Evolutionary conservation across 164 flowering plant genomes (phyloP).

Genomic region (Vitis amurensis): DNA sequence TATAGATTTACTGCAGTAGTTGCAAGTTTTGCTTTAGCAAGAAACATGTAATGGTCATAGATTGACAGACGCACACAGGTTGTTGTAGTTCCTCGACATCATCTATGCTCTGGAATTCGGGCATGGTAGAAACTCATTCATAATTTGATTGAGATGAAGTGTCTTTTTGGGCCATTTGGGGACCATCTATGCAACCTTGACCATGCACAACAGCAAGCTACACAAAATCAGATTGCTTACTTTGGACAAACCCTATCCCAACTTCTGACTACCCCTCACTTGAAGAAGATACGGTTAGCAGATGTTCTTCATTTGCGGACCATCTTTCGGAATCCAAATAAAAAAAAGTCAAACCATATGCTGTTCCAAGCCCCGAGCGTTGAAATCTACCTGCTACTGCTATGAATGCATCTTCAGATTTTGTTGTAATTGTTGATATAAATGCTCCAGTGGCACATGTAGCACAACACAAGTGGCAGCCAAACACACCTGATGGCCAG

Average conservation of each 20-base stretch:
- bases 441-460: constrained; percentile 90
- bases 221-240: constrained; percentile 97
- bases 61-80: too few species aligned
- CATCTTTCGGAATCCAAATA: constrained; percentile 97
- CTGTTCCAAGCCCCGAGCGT: constrained; percentile 77
- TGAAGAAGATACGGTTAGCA: constrained; percentile 69
- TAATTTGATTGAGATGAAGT: too few species aligned
- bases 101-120: too few species aligned
- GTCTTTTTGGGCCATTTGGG: too few species aligned
- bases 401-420: constrained; percentile 80
- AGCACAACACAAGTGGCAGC: constrained; percentile 97
- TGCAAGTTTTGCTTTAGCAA: too few species aligned
- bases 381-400: constrained; percentile 96
- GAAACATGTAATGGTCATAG: too few species aligned
- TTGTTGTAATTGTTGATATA: constrained; percentile 68
- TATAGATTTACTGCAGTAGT: too few species aligned
- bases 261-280: constrained; percentile 83
- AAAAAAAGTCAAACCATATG: constrained; percentile 69
- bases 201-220: constrained; percentile 70
- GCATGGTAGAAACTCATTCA: too few species aligned
- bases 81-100: too few species aligned
- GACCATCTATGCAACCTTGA: too few species aligned
- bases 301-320: constrained; percentile 97
- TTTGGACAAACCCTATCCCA: constrained; percentile 99
- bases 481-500: constrained; percentile 97